Percentiles rank a stretch among this genome's conserved stretches.
These are phyloP conservation scores for Coniochaeta sp. DNA, from an alignment of 2,329 filamentous ascomycete species.

Conservation along the genomic window DNA sequence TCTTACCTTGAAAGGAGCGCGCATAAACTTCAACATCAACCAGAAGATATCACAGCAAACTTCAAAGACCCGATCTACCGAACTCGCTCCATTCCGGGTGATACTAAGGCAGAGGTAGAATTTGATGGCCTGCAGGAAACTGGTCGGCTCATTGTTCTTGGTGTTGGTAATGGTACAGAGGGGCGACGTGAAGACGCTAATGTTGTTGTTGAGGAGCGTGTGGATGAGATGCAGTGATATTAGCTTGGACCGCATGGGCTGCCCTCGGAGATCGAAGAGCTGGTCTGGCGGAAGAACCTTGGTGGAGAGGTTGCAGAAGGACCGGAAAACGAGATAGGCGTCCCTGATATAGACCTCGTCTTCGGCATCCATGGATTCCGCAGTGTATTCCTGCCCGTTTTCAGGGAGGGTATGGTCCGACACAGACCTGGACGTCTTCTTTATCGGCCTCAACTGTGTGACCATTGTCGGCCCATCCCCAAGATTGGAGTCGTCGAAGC, in stretches of 20 bases:
- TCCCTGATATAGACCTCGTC: slow-evolving; percentile 97
- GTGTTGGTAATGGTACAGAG: slow-evolving; percentile 88
- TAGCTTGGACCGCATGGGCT: slow-evolving; percentile 95
- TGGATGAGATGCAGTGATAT: slow-evolving; percentile 94
- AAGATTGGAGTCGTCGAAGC: slow-evolving; percentile 60
- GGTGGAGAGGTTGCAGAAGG: slow-evolving; percentile 95
- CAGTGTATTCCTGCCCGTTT: slow-evolving; percentile 44
- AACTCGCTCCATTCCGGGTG: slow-evolving; percentile 90
- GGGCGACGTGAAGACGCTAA: slow-evolving; percentile 82
- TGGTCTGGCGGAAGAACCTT: slow-evolving; percentile 87
- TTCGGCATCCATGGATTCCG: slow-evolving; percentile 60
- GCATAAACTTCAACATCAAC: slow-evolving; percentile 91
- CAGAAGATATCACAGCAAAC: slow-evolving; percentile 97
- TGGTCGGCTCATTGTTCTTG: slow-evolving; percentile 79
- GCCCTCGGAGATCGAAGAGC: slow-evolving; percentile 83
- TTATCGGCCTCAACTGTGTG: slow-evolving; percentile 47
- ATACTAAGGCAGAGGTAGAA: slow-evolving; percentile 94
- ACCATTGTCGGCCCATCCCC: slow-evolving; percentile 63
- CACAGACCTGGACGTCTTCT: slow-evolving; percentile 35
- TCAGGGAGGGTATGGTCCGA: slow-evolving; percentile 51
- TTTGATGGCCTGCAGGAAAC: slow-evolving; percentile 90
- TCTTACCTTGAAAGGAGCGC: slow-evolving; percentile 81
- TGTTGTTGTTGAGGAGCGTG: slow-evolving; percentile 90
- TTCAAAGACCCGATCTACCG: slow-evolving; percentile 86
- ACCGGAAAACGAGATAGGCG: slow-evolving; percentile 93